Evolutionary conservation across 116 monocot species (phyloP).

Genomic region (Iris pallida): DNA sequence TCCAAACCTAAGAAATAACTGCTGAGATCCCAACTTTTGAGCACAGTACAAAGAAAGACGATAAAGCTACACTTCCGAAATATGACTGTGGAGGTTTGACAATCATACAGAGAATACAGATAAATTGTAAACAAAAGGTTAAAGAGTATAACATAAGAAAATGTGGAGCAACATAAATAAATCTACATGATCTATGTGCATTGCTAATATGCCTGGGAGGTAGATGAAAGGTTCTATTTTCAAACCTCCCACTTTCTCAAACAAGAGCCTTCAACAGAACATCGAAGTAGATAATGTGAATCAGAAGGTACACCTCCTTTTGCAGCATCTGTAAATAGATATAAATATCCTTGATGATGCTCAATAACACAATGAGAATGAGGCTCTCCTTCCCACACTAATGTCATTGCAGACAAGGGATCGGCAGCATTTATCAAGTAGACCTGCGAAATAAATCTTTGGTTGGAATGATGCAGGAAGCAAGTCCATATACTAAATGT

Average conservation of each 20-base stretch:
- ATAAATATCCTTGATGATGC: conserved; percentile 70
- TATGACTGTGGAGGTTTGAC: too few relatives aligned
- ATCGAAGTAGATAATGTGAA: conserved; percentile 71
- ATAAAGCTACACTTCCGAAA: too few relatives aligned
- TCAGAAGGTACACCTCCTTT: conserved; percentile 45
- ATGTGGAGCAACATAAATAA: too few relatives aligned
- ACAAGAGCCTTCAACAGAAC: conserved; percentile 31
- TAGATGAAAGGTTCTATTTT: neutral
- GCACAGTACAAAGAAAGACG: too few relatives aligned
- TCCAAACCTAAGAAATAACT: too few relatives aligned
- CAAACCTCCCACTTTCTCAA: conserved; percentile 78
- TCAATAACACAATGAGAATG: conserved; percentile 73
- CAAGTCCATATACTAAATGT: neutral
- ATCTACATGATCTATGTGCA: too few relatives aligned
- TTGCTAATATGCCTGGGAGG: too few relatives aligned
- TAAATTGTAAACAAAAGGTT: too few relatives aligned
- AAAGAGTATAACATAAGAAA: neutral
- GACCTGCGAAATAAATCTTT: conserved; percentile 54
- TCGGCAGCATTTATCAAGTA: conserved; percentile 88
- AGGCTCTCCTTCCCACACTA: conserved; percentile 81
- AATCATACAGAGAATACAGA: too few relatives aligned
- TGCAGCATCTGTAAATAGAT: conserved; percentile 85
- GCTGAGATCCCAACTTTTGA: too few relatives aligned
- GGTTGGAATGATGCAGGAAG: conserved; percentile 11
- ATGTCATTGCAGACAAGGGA: conserved; percentile 62